Conservation (phyloP, 108 stramenopile species). For the Parietichytrium sp. region DNA sequence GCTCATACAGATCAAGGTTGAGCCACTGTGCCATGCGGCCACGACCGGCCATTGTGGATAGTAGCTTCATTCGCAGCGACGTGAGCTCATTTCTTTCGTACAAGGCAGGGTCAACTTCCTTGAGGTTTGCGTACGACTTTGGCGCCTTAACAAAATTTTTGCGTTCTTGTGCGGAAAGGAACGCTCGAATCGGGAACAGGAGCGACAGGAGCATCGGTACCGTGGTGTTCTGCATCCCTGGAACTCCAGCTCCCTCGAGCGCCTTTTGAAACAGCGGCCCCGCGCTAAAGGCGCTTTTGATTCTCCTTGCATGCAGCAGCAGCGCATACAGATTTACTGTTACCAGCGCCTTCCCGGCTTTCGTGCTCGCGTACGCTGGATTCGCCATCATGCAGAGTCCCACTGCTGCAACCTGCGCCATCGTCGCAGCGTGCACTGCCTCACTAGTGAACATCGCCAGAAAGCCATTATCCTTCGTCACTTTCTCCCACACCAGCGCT, state of each 20-base stretch:
- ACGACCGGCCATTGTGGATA: not conserved
- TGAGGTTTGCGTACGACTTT: not conserved
- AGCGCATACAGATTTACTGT: not conserved
- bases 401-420: not conserved
- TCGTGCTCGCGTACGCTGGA: not conserved
- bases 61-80: not conserved
- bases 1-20: not conserved
- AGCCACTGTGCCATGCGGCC: conserved; percentile 14
- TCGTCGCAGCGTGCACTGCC: not conserved
- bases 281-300: not conserved
- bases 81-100: not conserved
- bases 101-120: not conserved
- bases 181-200: conserved; percentile 10
- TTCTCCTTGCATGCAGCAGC: not conserved
- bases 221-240: not conserved
- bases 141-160: not conserved
- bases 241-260: not conserved
- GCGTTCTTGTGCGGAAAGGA: not conserved
- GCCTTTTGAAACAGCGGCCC: not conserved
- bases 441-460: not conserved
- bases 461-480: not conserved
- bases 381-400: not conserved
- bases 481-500: conserved; percentile 20
- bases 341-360: not conserved
- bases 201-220: conserved; percentile 23